Percentiles rank a stretch among this genome's conserved stretches.
phyloP scores from a whole-genome alignment of 805 yeast genomes.

The Blastobotrys americana region DNA sequence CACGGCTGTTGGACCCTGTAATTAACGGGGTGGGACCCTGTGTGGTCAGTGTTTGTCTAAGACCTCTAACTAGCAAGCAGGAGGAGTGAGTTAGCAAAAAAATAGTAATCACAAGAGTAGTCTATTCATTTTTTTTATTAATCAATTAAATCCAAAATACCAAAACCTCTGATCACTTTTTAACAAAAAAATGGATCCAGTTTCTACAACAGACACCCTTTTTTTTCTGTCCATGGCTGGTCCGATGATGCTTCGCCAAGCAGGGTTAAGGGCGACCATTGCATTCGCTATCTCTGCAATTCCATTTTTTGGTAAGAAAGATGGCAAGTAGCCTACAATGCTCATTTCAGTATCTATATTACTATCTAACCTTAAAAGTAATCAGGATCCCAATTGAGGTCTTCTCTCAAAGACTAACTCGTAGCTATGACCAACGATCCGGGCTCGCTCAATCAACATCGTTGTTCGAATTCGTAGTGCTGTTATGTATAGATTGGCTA shows the following conservation, averaged over 20 bases:
- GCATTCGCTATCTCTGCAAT: slow-evolving; percentile 13
- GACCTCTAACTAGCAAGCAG: too few species aligned
- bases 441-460: slow-evolving; percentile 20
- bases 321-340: not conserved
- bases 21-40: too few species aligned
- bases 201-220: slow-evolving; percentile 5
- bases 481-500: slow-evolving; percentile 21
- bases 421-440: slow-evolving; percentile 22
- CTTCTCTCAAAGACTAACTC: slow-evolving; percentile 19
- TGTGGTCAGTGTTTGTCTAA: too few species aligned
- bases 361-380: slow-evolving; percentile 3
- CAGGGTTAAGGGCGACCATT: slow-evolving; percentile 9
- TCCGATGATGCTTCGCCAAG: slow-evolving; percentile 4
- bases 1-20: too few species aligned
- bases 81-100: too few species aligned
- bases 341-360: not conserved
- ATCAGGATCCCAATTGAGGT: slow-evolving; percentile 22
- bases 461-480: slow-evolving; percentile 21
- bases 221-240: not conserved
- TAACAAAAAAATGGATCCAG: slow-evolving; percentile 4
- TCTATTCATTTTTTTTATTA: too few species aligned
- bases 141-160: too few species aligned
- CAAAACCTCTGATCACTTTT: too few species aligned
- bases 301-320: slow-evolving; percentile 13
- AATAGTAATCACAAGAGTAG: too few species aligned